Evolutionary conservation across 2,329 filamentous ascomycete genomes (phyloP), one percentile per base, ranked within the genome.

Genomic region (Neonectria ditissima): DNA sequence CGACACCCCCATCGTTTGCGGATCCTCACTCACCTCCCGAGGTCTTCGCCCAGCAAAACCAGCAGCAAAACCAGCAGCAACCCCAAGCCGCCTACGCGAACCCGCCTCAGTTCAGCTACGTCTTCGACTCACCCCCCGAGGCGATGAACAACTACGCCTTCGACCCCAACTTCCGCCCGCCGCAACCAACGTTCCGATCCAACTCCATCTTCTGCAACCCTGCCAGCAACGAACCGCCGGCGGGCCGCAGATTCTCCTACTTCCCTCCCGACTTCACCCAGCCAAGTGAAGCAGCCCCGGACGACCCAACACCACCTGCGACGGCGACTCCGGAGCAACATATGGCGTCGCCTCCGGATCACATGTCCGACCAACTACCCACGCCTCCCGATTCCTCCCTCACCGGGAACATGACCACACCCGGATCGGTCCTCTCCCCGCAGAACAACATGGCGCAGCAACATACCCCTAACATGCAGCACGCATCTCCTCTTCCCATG

Each of bases 131-230:
- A n/a, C 76, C 82, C 5, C 80, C 85, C 1, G 86, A 89, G 62
- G 79, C 83, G n/a, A 82, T 85, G 78, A 81, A 81, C 62, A 76
- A 76, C 6, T 84, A 80, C 64, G 77, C 76, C 18, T 81, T 83
- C 51, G 81, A 83, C 51, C 78, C 78, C 51, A 79, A 80, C 50
- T 80, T 80, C 57, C 70, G 81, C 64, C 74, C 79, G 60, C 69
- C 79, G 43, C 87, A 84, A 47, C 88, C 82, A 1, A 84, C 82
- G 4, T 91, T 91, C 76, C 83, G 89, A 56, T 90, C 88, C 10
- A 89, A 89, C 72, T 90, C 89, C 1, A 91, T 91, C 63, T 91
- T 91, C 75, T 80, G 84, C 67, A 87, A 86, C 61, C 87, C 88
- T 6, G 82, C 84, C 1, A 83, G 82, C 18, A 83, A 81, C 5